These are phyloP conservation scores for Mytilinidion resinicola DNA, from an alignment of 495 filamentous ascomycete species.

Conservation along the genomic window DNA sequence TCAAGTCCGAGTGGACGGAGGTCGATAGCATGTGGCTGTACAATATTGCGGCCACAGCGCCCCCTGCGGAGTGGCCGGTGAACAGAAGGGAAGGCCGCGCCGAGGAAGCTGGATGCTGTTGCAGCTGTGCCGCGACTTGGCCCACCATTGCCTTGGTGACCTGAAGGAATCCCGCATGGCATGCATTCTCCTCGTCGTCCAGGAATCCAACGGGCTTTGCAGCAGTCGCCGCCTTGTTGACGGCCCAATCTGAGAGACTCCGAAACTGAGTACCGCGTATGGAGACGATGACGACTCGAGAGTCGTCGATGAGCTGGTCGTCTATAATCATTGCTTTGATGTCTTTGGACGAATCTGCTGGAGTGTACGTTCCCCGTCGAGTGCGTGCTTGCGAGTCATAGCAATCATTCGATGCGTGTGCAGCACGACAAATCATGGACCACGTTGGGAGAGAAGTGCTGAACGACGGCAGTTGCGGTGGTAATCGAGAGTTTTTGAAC, in stretches of 20 bases:
- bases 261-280: constrained; percentile 6
- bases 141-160: constrained; percentile 5
- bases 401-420: constrained; percentile 1
- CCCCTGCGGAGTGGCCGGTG: constrained; percentile 4
- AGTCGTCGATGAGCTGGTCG: constrained; percentile 6
- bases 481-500: background rate
- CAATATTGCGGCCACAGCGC: constrained; percentile 1
- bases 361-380: constrained; percentile 1
- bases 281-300: constrained; percentile 3
- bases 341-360: background rate
- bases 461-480: background rate
- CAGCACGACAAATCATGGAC: constrained; percentile 3
- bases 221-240: background rate
- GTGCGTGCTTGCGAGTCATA: constrained; percentile 4
- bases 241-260: constrained; percentile 1
- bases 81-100: background rate
- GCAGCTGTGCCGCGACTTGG: constrained; percentile 1
- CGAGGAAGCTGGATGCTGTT: background rate
- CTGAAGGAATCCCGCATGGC: constrained; percentile 6
- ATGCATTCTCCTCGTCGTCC: constrained; percentile 6
- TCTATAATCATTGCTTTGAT: constrained; percentile 8
- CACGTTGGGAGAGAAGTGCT: constrained; percentile 5
- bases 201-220: constrained; percentile 1
- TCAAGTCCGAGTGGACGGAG: background rate
- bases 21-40: constrained; percentile 5